Evolutionary conservation across 2,329 filamentous ascomycete genomes (phyloP).

Genomic region (Harringtonia lauricola): DNA sequence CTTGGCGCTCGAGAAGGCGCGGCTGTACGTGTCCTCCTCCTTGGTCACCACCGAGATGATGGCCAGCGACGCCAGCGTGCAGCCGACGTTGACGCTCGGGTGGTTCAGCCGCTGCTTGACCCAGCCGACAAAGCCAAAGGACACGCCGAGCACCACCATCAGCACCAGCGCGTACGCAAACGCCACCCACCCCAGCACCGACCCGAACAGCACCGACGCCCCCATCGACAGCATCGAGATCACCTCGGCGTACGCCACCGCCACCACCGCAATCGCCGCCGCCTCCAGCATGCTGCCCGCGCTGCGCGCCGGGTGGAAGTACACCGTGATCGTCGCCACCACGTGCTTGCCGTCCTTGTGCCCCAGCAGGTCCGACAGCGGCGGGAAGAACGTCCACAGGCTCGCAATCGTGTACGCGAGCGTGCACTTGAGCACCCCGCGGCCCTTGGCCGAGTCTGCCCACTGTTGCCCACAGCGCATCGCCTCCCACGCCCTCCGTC

Average conservation of each 20-base stretch:
- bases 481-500: not conserved
- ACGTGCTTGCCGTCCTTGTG: conserved; percentile 87
- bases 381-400: conserved; percentile 71
- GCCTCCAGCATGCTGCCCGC: conserved; percentile 86
- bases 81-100: conserved; percentile 73
- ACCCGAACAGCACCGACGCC: conserved; percentile 69
- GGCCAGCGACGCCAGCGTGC: conserved; percentile 75
- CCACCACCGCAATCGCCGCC: conserved; percentile 61
- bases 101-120: conserved; percentile 70
- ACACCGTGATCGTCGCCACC: conserved; percentile 86
- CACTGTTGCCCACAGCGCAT: conserved; percentile 41
- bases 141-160: conserved; percentile 73
- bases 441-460: conserved; percentile 60
- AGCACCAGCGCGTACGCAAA: conserved; percentile 72
- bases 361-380: conserved; percentile 63
- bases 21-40: conserved; percentile 76
- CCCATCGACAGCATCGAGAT: conserved; percentile 79
- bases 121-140: conserved; percentile 81
- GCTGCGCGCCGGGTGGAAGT: conserved; percentile 83
- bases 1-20: conserved; percentile 71
- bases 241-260: conserved; percentile 67
- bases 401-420: conserved; percentile 81
- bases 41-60: conserved; percentile 87
- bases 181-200: conserved; percentile 50
- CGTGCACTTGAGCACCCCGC: conserved; percentile 80